Evolutionary conservation across 176 grass and related monocot genomes (phyloP), one percentile per base, ranked within the genome.

Genomic region (Triticum timopheevii): DNA sequence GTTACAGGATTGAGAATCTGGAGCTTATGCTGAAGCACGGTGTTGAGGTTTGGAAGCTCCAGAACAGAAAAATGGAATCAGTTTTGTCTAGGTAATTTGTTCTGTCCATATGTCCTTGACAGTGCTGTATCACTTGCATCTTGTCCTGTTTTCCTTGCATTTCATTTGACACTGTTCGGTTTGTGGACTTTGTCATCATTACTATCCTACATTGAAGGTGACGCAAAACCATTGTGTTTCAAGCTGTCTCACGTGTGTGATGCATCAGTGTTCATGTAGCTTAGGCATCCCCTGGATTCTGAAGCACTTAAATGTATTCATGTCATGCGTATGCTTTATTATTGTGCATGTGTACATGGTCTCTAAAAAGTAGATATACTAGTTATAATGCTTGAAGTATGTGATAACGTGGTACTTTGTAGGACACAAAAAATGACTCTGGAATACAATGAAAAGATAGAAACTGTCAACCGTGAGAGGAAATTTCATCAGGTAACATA

Each of bases 1-100:
- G 42, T 83, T 84, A 73, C 89, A 99, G 97, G 89, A 99, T 99
- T 80, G 97, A 99, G 83, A 99, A 99, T 87, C 88, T 99, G 65
- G 97, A 99, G 80, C 83, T 99, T 67, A 91, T 93, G 85, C 89
- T 99, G 67, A 96, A 93, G 84, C 79, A 99, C 71, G 88, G 92
- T 61, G 90, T 92, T 69, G 97, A 99, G 79, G 92, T 99, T 71
- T 99, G 94, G 94, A 99, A 99, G 83, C 90, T 93, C 22, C 68
- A 94, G 71, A 96, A 96, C 85, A 94, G 87, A 84, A 85, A 96
- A 83, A 96, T 94, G 92, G 94, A 99, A 69, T 71, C 92, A 65
- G 89, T 96, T 80, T 85, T 99, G 73, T 99, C 94, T 88, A 94
- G 89, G 97, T 99, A 91, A 88, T 27, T 84, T 80, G 27, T 77